Evolutionary conservation across 2,329 filamentous ascomycete species (phyloP).

Genomic region (Laburnicola sp.): DNA sequence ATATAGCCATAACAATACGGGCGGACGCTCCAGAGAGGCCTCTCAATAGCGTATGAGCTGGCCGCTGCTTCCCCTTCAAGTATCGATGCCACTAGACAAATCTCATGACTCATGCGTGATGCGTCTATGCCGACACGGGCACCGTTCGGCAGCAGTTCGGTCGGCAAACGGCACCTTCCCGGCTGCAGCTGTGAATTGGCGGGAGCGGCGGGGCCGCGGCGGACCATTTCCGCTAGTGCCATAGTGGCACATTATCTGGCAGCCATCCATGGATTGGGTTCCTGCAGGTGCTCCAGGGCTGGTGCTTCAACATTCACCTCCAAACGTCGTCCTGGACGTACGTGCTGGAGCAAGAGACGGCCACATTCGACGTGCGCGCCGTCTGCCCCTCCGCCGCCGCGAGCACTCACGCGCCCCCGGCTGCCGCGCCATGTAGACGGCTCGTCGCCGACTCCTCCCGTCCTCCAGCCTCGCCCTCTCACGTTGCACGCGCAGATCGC

Average conservation of each 20-base stretch:
- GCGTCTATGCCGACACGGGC: background rate
- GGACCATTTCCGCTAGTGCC: slow-evolving; percentile 29
- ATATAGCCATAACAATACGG: no score
- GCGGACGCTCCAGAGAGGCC: no score
- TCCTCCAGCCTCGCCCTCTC: background rate
- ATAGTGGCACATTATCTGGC: slow-evolving; percentile 24
- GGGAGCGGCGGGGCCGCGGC: slow-evolving; percentile 9
- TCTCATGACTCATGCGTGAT: background rate
- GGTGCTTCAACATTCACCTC: slow-evolving; percentile 21
- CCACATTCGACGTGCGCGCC: background rate
- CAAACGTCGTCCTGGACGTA: no score
- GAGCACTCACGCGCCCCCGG: slow-evolving; percentile 9
- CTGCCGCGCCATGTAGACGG: slow-evolving; percentile 27
- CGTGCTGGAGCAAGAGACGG: slow-evolving; percentile 10
- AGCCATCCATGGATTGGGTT: slow-evolving; percentile 26
- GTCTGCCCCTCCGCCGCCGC: slow-evolving; percentile 8
- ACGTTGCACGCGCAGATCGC: background rate
- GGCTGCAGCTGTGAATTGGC: slow-evolving; percentile 3
- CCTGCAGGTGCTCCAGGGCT: slow-evolving; percentile 34
- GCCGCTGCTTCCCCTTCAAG: no score
- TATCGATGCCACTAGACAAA: background rate
- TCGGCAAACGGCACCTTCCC: slow-evolving; percentile 10
- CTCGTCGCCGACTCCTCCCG: slow-evolving; percentile 3
- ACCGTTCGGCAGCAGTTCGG: slow-evolving; percentile 6
- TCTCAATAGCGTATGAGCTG: no score